These are phyloP conservation scores for Moricandia arvensis DNA, from an alignment of 345 rosid genomes.

Conservation along the genomic window DNA sequence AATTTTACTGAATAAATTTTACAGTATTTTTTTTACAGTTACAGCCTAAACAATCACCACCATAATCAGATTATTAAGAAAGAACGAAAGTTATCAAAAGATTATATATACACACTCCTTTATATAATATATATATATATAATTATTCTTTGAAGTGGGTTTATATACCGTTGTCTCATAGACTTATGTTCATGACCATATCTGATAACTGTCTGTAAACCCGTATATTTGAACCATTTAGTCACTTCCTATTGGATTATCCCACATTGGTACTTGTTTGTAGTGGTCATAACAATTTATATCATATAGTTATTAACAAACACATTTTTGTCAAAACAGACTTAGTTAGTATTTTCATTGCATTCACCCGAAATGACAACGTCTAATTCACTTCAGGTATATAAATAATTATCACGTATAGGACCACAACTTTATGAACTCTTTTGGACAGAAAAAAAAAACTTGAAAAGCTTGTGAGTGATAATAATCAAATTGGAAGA, in stretches of 20 bases:
- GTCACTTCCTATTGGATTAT: not conserved
- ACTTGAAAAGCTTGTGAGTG: constrained; percentile 23
- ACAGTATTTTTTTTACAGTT: no score
- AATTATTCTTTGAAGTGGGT: no score
- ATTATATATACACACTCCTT: no score
- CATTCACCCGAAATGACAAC: not conserved
- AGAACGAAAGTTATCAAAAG: no score
- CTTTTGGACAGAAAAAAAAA: constrained; percentile 3
- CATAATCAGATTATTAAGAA: no score
- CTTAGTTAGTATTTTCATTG: not conserved
- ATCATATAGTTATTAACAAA: not conserved
- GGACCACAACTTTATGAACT: constrained; percentile 21
- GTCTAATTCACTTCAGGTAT: constrained; percentile 13
- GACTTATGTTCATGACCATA: not conserved
- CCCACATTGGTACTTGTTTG: not conserved
- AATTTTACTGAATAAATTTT: no score
- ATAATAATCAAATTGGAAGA: constrained; percentile 28
- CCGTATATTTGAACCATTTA: not conserved
- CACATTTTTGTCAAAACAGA: not conserved
- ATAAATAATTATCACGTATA: constrained; percentile 5
- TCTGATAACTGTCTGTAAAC: not conserved
- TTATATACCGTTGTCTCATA: not conserved
- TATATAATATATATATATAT: no score
- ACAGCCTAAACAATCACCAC: no score
- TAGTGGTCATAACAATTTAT: not conserved